Base-by-base conservation (phyloP, 371 early-diverging fungal species). In the Zychaea mexicana region DNA sequence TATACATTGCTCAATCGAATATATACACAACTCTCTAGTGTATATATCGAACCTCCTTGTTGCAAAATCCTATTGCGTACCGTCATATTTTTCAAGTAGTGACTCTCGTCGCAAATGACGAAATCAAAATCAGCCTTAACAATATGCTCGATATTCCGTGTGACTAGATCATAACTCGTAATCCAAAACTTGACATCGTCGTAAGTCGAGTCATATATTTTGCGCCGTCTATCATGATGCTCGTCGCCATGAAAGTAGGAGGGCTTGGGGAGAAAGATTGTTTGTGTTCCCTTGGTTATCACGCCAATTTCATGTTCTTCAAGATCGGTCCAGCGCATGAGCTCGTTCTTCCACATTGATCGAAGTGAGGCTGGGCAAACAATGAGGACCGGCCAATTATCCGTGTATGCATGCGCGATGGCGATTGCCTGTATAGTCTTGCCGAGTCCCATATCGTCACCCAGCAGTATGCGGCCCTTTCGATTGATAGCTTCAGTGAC, bases 401-500 rank as follows among this genome's bases (percentile, higher is more conserved):
- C 58, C 7, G 66, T 19, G 56, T 89, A 89, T n/a, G 74, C 83
- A 24, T 69, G 47, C 3, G 82, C 75, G 1, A 90, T 68, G 2
- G 86, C 84, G 4, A 92, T 33, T 66, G 98, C 96, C 73, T 99
- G 97, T 52, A 98, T 90, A 0, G 94, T 93, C 73, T 94, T 94
- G 15, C 96, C 97, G 8, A 97, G 73, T 15, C 97, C 96, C 96
- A 97, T 98, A 76, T 99, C 98, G 74, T 99, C 99, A 0, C 97
- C 98, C 64, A 99, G 73, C 52, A 99, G 65, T 13, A 90, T 61
- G 28, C 88, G 65, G 1, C 88, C 90, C 4, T 69, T 58, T 30
- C 71, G 66, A 15, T 64, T 62, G 2, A 88, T 28, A 5, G 79
- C 86, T 65, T 72, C 57, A 12, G 42, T 53, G 0, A 92, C 86